phyloP scores from a whole-genome alignment of 2,329 filamentous ascomycete species.

The Fusarium mexicanum region DNA sequence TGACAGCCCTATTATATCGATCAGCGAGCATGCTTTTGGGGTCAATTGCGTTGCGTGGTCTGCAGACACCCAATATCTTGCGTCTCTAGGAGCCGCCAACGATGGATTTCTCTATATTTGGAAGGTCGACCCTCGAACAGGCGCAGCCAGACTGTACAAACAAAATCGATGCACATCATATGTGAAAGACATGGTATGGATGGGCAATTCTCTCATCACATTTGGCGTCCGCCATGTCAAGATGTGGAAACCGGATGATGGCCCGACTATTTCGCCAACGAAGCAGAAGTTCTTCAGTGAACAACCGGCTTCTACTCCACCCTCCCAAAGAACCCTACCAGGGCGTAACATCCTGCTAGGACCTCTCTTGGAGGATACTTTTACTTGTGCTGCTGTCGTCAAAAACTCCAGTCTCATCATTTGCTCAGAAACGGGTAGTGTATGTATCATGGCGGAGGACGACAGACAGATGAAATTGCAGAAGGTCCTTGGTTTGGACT shows the following conservation, averaged over 20 bases:
- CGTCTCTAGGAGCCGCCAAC: conserved; percentile 87
- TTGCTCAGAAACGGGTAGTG: conserved; percentile 85
- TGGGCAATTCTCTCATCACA: conserved; percentile 84
- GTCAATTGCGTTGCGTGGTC: conserved; percentile 92
- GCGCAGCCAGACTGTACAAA: conserved; percentile 81
- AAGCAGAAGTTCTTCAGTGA: conserved; percentile 68
- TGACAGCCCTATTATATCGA: conserved; percentile 83
- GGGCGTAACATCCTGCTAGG: conserved; percentile 91
- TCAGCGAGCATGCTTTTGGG: conserved; percentile 90
- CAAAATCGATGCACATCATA: conserved; percentile 91
- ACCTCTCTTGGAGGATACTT: conserved; percentile 81
- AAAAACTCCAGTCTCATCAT: conserved; percentile 78
- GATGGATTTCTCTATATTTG: conserved; percentile 95
- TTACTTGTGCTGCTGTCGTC: conserved; percentile 79
- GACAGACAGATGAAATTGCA: conserved; percentile 76
- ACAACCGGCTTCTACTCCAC: conserved; percentile 43
- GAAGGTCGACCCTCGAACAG: conserved; percentile 84
- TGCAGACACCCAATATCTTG: conserved; percentile 83
- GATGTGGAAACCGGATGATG: conserved; percentile 86
- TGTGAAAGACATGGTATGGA: conserved; percentile 89
- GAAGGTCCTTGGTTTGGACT: conserved; percentile 72
- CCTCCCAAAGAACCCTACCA: conserved; percentile 70
- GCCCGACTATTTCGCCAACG: conserved; percentile 65
- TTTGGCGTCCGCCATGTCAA: conserved; percentile 93
- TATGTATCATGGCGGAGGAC: conserved; percentile 87